phyloP scores from a whole-genome alignment of 441 rosid species.

The Omphalea diandra region DNA sequence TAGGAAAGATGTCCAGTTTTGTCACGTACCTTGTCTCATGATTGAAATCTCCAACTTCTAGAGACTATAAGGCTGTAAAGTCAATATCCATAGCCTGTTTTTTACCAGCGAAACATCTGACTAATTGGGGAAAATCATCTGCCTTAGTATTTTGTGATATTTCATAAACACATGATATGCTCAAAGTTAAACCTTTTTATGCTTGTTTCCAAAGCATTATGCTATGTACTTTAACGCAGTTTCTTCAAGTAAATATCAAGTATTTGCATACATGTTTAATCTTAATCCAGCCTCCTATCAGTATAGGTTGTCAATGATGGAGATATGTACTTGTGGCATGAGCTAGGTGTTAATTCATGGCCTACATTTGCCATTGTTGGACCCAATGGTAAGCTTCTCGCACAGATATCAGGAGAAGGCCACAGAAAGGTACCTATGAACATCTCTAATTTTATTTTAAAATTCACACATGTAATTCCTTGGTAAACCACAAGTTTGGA shows the following conservation, averaged over 20 bases:
- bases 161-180: neutral
- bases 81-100: neutral
- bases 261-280: neutral
- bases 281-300: conserved; percentile 19
- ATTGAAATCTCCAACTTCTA: conserved; percentile 9
- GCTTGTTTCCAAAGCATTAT: neutral
- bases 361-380: conserved; percentile 91
- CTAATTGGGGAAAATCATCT: neutral
- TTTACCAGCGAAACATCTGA: neutral
- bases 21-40: neutral
- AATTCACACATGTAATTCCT: neutral
- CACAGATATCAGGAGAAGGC: conserved; percentile 90
- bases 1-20: neutral
- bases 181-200: neutral
- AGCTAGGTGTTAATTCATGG: conserved; percentile 94
- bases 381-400: conserved; percentile 83
- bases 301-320: conserved; percentile 96
- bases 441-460: neutral
- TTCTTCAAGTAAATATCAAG: conserved; percentile 5
- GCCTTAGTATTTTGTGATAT: neutral
- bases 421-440: conserved; percentile 62
- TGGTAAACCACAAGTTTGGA: neutral
- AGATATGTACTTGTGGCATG: conserved; percentile 89
- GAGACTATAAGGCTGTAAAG: neutral
- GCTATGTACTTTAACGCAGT: conserved; percentile 1